phyloP scores from a whole-genome alignment of 306 rosid species.

The Cicer judaicum region DNA sequence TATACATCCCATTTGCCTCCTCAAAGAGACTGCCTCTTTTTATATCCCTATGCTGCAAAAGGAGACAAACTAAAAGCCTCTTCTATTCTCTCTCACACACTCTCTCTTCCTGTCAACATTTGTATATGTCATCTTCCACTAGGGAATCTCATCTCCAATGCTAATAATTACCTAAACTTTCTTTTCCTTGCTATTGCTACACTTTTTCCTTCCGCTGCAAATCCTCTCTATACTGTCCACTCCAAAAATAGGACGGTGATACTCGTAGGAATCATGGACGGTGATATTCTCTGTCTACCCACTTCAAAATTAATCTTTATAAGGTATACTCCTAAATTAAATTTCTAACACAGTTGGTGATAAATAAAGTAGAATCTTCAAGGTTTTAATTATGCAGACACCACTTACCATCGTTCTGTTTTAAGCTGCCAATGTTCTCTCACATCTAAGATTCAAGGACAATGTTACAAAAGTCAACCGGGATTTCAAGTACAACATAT shows the following conservation, averaged over 20 bases:
- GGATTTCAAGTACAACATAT: constrained; percentile 14
- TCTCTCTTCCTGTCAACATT: constrained; percentile 51
- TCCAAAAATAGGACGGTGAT: not conserved
- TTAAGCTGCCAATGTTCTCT: not conserved
- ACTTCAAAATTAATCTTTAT: constrained; percentile 26
- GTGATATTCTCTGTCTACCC: constrained; percentile 13
- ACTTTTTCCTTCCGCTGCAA: constrained; percentile 55
- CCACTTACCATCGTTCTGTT: not conserved
- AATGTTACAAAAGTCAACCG: constrained; percentile 2
- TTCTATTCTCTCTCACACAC: constrained; percentile 55
- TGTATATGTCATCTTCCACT: constrained; percentile 87
- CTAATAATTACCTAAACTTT: constrained; percentile 64
- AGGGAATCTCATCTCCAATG: constrained; percentile 69
- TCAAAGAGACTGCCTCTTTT: constrained; percentile 62
- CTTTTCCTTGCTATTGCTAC: constrained; percentile 56
- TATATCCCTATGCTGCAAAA: constrained; percentile 59
- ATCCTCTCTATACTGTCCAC: constrained; percentile 42
- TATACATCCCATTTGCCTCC: constrained; percentile 86
- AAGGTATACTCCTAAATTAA: not conserved
- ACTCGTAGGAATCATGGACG: constrained; percentile 11
- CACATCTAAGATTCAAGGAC: not conserved
- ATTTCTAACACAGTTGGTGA: not conserved
- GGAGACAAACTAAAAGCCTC: constrained; percentile 81
- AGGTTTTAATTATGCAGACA: not conserved
- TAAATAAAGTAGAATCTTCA: not conserved